Evolutionary conservation across 805 yeast species (phyloP), one percentile per base, ranked within the genome.

Genomic region (Candida krabiensis): DNA sequence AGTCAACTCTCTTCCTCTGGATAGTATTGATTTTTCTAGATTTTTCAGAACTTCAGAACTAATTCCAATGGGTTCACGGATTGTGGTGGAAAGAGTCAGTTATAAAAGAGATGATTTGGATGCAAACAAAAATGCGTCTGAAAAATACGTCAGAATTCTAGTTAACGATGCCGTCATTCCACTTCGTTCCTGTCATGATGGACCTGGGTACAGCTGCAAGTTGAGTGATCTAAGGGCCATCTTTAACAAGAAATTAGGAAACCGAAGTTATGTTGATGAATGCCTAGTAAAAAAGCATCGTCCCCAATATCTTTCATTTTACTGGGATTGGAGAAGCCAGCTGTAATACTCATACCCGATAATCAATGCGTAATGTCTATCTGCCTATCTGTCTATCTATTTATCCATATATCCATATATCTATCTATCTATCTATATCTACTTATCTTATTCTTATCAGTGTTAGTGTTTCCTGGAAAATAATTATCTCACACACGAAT

Each of bases 81-180:
- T 76, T 14, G 62, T 73, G 22, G 52, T 74, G 18, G 84, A 79
- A 59, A 66, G 77, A 46, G 56, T 74, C 39, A 54, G 53, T 5
- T 16, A 26, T 17, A 15, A 29, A 11, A 40, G 37, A 17, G 38
- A 42, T 9, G 27, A 16, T 17, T 16, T 14, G 6, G 42, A 44
- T 7, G 56, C 58, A 4, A n/a, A n/a, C n/a, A n/a, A n/a, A n/a
- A n/a, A n/a, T n/a, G n/a, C n/a, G n/a, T n/a, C n/a, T n/a, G n/a
- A n/a, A n/a, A 46, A 49, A 13, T 78, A 61, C 50, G 75, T 77
- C 12, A 69, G 83, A 53, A 60, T 66, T 19, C 58, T 75, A 9
- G 51, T 76, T 18, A 77, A 77, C 49, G 82, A 77, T 41, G 79
- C 79, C 1, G 80, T 77, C 22, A 58, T 73, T 30, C 81, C 83